Conservation (phyloP, 495 filamentous ascomycete genomes). For the Opeltia flavorubescens region DNA sequence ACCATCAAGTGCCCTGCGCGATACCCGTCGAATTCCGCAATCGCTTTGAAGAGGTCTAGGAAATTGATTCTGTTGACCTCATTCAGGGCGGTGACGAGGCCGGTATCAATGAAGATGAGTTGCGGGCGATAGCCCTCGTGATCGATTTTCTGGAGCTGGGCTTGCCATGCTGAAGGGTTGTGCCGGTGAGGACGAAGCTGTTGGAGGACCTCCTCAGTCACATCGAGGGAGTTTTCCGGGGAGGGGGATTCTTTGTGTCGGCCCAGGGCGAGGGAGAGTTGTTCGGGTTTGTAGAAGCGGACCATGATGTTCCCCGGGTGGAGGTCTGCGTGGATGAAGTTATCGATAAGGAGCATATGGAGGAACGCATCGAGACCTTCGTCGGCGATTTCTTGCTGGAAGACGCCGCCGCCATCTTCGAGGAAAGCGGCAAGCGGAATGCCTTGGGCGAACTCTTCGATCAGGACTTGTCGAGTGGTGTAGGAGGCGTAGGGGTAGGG, state of each 20-base stretch:
- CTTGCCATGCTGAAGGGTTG: conserved; percentile 52
- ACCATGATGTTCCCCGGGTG: conserved; percentile 99
- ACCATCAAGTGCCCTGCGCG: conserved; percentile 93
- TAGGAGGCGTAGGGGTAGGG: conserved; percentile 87
- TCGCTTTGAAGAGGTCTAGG: conserved; percentile 85
- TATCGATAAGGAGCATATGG: conserved; percentile 93
- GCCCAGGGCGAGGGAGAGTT: conserved; percentile 44
- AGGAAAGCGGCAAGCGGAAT: conserved; percentile 85
- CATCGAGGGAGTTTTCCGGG: conserved; percentile 50
- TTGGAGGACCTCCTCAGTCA: conserved; percentile 72
- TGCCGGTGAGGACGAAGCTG: conserved; percentile 60
- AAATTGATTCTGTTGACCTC: conserved; percentile 78
- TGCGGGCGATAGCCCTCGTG: conserved; percentile 85
- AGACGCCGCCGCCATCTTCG: conserved; percentile 79
- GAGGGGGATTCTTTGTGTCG: conserved; percentile 36
- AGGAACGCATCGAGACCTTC: conserved; percentile 97
- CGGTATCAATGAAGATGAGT: conserved; percentile 94
- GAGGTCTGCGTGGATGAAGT: conserved; percentile 96
- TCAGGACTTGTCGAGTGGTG: conserved; percentile 78
- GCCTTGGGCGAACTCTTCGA: conserved; percentile 93
- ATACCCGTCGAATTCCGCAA: conserved; percentile 96
- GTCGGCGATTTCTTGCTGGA: conserved; percentile 85
- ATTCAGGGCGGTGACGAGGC: conserved; percentile 89
- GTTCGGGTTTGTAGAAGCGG: conserved; percentile 79
- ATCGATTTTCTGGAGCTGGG: conserved; percentile 65